Conservation (phyloP, 192 early-diverging fungal species). For the Spizellomyces sp. region DNA sequence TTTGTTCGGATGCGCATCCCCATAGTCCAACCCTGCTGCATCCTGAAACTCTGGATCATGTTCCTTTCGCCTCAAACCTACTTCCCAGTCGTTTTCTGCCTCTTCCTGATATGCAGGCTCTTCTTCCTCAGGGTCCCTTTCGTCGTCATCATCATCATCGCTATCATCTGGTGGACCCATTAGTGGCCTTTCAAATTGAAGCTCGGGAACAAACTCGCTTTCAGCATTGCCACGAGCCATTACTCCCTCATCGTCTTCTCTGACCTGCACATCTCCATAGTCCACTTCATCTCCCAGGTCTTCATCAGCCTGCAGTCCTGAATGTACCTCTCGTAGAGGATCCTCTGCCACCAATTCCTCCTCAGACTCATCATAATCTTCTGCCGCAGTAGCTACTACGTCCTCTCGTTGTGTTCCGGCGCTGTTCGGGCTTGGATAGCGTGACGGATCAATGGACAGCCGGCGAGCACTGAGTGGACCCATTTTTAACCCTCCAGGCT, state of each 20-base stretch:
- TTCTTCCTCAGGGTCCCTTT: background rate
- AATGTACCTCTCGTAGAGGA: background rate
- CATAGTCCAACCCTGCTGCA: slow-evolving; percentile 21
- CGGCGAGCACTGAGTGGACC: background rate
- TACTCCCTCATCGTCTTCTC: no score
- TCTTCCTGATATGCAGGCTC: slow-evolving; percentile 18
- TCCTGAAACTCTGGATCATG: slow-evolving; percentile 28
- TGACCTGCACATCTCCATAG: background rate
- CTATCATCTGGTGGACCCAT: background rate
- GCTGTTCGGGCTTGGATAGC: background rate
- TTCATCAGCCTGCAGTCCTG: background rate
- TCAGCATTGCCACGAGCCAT: background rate
- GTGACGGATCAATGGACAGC: slow-evolving; percentile 1
- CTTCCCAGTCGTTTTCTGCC: slow-evolving; percentile 27
- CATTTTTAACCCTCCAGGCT: background rate
- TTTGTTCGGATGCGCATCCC: slow-evolving; percentile 12
- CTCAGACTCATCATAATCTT: background rate
- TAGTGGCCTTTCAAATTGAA: background rate
- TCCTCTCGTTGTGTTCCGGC: background rate
- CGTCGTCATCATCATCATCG: background rate
- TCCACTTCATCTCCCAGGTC: background rate
- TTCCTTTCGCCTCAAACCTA: slow-evolving; percentile 22
- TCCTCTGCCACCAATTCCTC: background rate
- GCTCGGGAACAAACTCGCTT: background rate
- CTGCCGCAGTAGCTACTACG: background rate